A percentile compares a stretch with the other conserved stretches of the same genome.
Conservation (phyloP, 2,329 filamentous ascomycete genomes). For the Monosporascus ibericus region DNA sequence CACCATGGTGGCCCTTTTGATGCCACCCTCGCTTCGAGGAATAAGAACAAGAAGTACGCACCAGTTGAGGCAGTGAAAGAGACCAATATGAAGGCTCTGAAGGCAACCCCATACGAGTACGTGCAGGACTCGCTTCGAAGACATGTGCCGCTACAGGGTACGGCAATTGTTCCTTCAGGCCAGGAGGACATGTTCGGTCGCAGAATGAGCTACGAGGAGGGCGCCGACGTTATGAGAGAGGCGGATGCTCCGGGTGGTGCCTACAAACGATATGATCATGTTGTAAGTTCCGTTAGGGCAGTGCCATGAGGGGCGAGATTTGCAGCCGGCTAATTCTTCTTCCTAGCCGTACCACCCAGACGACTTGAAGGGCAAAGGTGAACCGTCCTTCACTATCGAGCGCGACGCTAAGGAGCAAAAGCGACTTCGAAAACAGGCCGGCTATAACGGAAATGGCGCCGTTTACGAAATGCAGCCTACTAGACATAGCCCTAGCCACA, state of each 20-base stretch:
- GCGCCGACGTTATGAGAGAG: conserved; percentile 79
- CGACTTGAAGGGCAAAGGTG: conserved; percentile 78
- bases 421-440: conserved; percentile 18
- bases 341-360: conserved; percentile 61
- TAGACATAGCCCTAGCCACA: conserved; percentile 8
- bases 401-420: conserved; percentile 53
- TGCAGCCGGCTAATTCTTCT: background rate
- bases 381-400: conserved; percentile 68
- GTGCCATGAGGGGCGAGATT: background rate
- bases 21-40: conserved; percentile 69
- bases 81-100: conserved; percentile 70
- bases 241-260: conserved; percentile 60
- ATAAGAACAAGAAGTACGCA: conserved; percentile 54
- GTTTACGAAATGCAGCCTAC: conserved; percentile 46
- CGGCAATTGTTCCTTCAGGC: conserved; percentile 70
- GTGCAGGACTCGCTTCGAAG: conserved; percentile 65
- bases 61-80: conserved; percentile 71
- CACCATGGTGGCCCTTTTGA: conserved; percentile 92
- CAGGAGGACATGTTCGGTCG: conserved; percentile 61
- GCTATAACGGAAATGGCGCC: conserved; percentile 18
- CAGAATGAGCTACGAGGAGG: conserved; percentile 74
- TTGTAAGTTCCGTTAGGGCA: conserved; percentile 48
- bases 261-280: conserved; percentile 68
- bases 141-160: conserved; percentile 77
- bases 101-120: conserved; percentile 73